phyloP scores from a whole-genome alignment of 1,139 yeast genomes.

The Hansenula sp. region DNA sequence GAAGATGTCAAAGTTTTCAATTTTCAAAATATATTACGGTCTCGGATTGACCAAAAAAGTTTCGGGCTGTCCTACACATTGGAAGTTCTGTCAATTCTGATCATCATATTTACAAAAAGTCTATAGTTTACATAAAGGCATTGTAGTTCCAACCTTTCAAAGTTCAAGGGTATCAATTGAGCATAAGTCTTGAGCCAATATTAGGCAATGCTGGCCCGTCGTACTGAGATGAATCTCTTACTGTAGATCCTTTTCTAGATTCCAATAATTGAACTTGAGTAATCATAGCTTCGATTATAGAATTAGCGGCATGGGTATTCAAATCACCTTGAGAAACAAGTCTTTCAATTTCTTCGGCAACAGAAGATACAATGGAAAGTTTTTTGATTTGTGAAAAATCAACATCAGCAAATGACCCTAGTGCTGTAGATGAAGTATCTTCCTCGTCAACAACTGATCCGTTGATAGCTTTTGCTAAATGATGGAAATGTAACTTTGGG shows the following conservation, averaged over 20 bases:
- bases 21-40: too few relatives aligned
- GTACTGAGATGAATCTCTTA: too few relatives aligned
- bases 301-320: neutral
- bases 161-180: neutral
- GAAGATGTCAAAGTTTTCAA: too few relatives aligned
- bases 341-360: slow-evolving; percentile 9
- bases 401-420: slow-evolving; percentile 17
- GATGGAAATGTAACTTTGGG: slow-evolving; percentile 29
- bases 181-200: neutral
- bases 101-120: neutral
- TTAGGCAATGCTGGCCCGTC: neutral
- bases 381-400: neutral
- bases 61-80: too few relatives aligned
- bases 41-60: neutral
- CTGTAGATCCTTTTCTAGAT: neutral
- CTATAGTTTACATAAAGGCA: neutral
- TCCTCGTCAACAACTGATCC: slow-evolving; percentile 49
- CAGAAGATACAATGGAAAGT: too few relatives aligned
- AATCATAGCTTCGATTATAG: neutral
- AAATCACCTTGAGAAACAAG: neutral
- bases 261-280: neutral
- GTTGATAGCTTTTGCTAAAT: slow-evolving; percentile 41
- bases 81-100: too few relatives aligned
- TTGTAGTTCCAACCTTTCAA: too few relatives aligned
- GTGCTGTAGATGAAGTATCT: slow-evolving; percentile 49